Evolutionary conservation across 2,329 filamentous ascomycete species (phyloP), one percentile per base, ranked within the genome.

Genomic region (Ophiostoma fasciatum): DNA sequence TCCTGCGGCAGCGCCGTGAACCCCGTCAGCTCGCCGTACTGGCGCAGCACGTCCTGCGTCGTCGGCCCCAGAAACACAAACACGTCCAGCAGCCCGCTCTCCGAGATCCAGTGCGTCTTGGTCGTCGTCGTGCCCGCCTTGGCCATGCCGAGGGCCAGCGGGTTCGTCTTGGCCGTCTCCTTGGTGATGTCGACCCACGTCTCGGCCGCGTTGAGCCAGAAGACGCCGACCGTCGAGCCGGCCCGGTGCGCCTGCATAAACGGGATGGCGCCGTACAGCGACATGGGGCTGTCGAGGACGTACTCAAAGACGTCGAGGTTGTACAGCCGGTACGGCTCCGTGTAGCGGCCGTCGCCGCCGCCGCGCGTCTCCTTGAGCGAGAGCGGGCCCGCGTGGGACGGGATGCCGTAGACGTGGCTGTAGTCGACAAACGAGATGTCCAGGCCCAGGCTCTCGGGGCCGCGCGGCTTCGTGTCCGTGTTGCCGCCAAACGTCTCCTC

Each of bases 221-320:
- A 94, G 12, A 98, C 78, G 43, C 85, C 90, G 21, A 96, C 88
- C 1, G 84, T 90, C 0, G 88, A 96, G 50, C 79, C 81, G 55
- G 88, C 92, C 49, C 81, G 81, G 53, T 98, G 88, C 14, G 90
- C 90, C 57, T 96, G 90, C 84, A 98, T 93, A 52, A 96, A 82
- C 3, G 90, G 90, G 48, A 98, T 96, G 7, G 85, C 66, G n/a
- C 90, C 90, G 51, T 98, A 98, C 2, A 98, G 68, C 1, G 90
- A 96, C 90, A 98, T 98, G 1, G 90, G 87, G 57, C 85, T 96
- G 57, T 96, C 82, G 49, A 94, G 71, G 49, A 94, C 78, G 56
- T 98, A 98, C 60, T 98, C 90, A 49, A 98, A 98, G 10, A 98
- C 90, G 54, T 98, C 90, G 22, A 83, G 72, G 56, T 98, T 98